Conservation (phyloP, 805 yeast species). For the Saccharomycopsis sp. region DNA sequence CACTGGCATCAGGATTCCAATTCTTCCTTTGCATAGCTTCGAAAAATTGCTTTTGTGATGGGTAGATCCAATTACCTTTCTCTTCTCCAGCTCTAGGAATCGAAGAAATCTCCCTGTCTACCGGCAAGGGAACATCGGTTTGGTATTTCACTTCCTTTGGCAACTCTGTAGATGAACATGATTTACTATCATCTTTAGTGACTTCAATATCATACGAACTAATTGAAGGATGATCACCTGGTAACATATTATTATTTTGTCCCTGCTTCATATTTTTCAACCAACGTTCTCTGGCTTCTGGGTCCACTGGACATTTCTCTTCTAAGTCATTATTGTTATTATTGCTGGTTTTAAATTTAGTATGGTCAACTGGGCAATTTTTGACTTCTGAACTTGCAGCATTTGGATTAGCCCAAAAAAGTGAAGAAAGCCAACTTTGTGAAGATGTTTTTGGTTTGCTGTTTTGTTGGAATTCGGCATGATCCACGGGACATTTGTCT, state of each 20-base stretch:
- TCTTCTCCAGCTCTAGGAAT: constrained; percentile 66
- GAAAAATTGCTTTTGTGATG: constrained; percentile 88
- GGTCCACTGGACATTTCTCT: constrained; percentile 56
- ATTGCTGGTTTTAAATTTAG: constrained; percentile 16
- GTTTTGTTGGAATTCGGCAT: background rate
- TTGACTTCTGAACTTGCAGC: constrained; percentile 19
- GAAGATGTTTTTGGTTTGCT: background rate
- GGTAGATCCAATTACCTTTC: constrained; percentile 78
- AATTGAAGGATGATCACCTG: background rate
- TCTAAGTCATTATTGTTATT: background rate
- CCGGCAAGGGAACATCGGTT: constrained; percentile 40
- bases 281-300: constrained; percentile 51
- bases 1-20: constrained; percentile 72
- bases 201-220: background rate
- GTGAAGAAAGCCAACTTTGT: background rate
- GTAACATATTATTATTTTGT: background rate
- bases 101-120: constrained; percentile 67
- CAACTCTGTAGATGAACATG: constrained; percentile 32
- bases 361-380: constrained; percentile 46
- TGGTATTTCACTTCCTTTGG: constrained; percentile 26
- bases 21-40: constrained; percentile 90
- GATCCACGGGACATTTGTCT: constrained; percentile 14
- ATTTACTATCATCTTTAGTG: background rate
- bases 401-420: constrained; percentile 1
- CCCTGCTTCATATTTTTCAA: constrained; percentile 23